Evolutionary conservation across 345 rosid genomes (phyloP).

Genomic region (Erysimum cheiranthoides): DNA sequence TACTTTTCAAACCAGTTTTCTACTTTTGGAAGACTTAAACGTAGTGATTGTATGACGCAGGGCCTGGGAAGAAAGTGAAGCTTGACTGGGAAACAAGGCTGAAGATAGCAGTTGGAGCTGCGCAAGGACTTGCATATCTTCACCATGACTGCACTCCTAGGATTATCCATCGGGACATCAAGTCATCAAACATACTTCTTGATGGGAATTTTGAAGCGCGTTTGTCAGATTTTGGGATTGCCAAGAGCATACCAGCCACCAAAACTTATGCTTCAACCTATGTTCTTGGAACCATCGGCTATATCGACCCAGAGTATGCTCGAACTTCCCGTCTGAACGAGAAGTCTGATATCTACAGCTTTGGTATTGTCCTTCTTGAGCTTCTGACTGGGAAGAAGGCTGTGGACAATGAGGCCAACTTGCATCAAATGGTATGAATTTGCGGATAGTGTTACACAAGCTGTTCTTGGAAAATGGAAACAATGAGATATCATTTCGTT

Average conservation of each 20-base stretch:
- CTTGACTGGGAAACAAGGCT: conserved; percentile 96
- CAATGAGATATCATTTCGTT: neutral
- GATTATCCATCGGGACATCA: conserved; percentile 88
- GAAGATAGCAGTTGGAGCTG: conserved; percentile 89
- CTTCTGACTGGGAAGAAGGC: conserved; percentile 96
- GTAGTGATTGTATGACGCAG: conserved; percentile 43
- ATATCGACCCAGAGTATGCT: conserved; percentile 98
- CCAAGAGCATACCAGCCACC: conserved; percentile 74
- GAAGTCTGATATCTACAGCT: conserved; percentile 96
- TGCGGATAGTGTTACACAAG: neutral
- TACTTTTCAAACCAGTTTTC: neutral
- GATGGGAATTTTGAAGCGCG: conserved; percentile 89
- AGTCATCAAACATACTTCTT: conserved; percentile 91
- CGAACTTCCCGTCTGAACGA: conserved; percentile 84
- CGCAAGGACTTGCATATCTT: conserved; percentile 97
- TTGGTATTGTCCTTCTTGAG: conserved; percentile 94
- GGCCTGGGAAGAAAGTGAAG: conserved; percentile 79
- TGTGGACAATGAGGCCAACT: conserved; percentile 88
- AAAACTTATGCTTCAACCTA: conserved; percentile 83
- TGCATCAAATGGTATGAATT: conserved; percentile 76
- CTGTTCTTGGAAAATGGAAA: conserved; percentile 19
- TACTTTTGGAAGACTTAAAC: neutral
- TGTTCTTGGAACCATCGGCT: conserved; percentile 94
- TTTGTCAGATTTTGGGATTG: conserved; percentile 96
- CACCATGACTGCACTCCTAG: conserved; percentile 96